Percentiles rank a stretch among this genome's conserved stretches.
Conservation (phyloP, 805 yeast species). For the Nakazawaea wickerhamii region DNA sequence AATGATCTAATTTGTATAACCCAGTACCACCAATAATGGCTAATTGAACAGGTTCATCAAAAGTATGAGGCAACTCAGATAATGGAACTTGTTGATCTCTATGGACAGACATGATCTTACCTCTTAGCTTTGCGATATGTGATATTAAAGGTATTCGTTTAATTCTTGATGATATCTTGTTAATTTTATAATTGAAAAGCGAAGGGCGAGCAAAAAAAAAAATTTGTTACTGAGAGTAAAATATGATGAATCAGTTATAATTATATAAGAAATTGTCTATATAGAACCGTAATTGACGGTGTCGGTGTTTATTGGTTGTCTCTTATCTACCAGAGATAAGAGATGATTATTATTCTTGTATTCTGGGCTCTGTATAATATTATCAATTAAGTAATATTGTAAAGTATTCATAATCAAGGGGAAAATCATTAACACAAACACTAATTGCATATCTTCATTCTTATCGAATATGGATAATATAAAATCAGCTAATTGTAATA, state of each 20-base stretch:
- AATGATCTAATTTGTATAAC: conserved; percentile 76
- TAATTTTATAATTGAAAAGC: background rate
- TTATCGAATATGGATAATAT: conserved; percentile 78
- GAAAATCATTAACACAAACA: conserved; percentile 78
- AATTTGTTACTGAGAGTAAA: no score
- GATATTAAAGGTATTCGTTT: conserved; percentile 7
- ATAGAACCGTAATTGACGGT: conserved; percentile 9
- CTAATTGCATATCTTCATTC: conserved; percentile 71
- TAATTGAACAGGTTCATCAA: conserved; percentile 62
- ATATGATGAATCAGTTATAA: no score
- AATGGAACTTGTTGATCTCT: conserved; percentile 4
- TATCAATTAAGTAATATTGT: conserved; percentile 69
- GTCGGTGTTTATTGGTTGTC: no score
- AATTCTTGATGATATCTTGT: background rate
- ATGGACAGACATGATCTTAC: conserved; percentile 10
- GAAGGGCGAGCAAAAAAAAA: background rate
- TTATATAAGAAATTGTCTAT: no score
- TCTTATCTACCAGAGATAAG: background rate
- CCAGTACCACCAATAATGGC: conserved; percentile 99
- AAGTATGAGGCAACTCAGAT: conserved; percentile 42
- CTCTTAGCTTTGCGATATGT: background rate
- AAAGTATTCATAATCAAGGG: conserved; percentile 70
- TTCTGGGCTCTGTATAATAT: conserved; percentile 58
- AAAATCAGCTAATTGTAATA: conserved; percentile 67
- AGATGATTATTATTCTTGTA: conserved; percentile 20